Base-by-base conservation (phyloP, 2,329 filamentous ascomycete genomes). In the Calycina marina region DNA sequence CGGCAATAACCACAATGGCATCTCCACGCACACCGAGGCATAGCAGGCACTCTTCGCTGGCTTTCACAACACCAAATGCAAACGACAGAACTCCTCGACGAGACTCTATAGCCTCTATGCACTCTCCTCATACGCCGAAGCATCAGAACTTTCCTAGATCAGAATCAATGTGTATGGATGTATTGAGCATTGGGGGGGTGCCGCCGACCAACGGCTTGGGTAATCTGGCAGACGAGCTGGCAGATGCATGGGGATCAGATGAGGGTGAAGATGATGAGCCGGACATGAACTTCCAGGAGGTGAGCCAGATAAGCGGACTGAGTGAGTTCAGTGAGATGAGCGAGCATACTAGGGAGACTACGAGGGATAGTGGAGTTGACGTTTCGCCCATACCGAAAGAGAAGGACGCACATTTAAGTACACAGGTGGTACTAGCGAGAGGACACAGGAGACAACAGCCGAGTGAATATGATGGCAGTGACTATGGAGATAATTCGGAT, bases 221-320 rank as follows among this genome's bases (percentile, higher is more conserved):
- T 18, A 86, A 84, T 45, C 56, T 90, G 30, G 82, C 82, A 2
- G 82, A 88, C 54, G 82, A 90, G 55, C 60, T 90, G 29, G 82
- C 77, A 2, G 79, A 80, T 48, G 74, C 76, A 4, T 72, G 79
- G 53, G 72, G 69, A 26, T 71, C 69, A 35, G 73, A 71, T 25
- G 72, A 74, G 24, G 64, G 63, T 14, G 67, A 65, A 13, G 63
- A 67, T 18, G 59, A 65, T 26, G 61, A 64, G 17, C 56, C 57
- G 4, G 57, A 56, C 33, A 57, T 60, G 49, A 56, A 50, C 40
- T 50, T 60, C 26, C 48, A 48, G 29, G 44, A 51, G 14, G 37
- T 24, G 5, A 30, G 33, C 4, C 2, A 3, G n/a, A 34, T 33
- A 16, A 39, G 61, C 52, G 44, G 57, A 49, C n/a, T n/a, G n/a